Base-by-base conservation (phyloP, 805 yeast genomes). In the Ogataea salicorniae region DNA sequence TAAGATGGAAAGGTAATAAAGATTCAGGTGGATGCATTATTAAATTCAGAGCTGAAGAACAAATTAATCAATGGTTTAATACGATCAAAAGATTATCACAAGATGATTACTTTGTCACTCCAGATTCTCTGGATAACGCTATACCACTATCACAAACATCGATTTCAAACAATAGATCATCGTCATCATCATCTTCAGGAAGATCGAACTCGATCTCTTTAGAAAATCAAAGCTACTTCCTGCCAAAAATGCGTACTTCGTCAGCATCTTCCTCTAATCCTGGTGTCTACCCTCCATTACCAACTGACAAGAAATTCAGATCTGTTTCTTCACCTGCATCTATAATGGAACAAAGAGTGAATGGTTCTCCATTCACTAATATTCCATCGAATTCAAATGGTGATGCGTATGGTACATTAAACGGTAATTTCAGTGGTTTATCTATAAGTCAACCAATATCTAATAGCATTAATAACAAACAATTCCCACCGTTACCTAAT, bases 11-110 rank as follows among this genome's bases (percentile, higher is more conserved):
- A n/a, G 94, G 96, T 8, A 81, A 84, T 45, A 83, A 81, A 58
- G 97, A 91, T 54, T 82, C 87, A 29, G 97, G 96, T 14, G 81
- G 87, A 17, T 90, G 94, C 57, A 79, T 89, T 16, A 75, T 94
- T 61, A 77, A 87, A 47, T 89, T 89, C 66, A 77, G 84, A 51
- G 84, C 84, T 44, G 97, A 91, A 59, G 98, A 94, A 63, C 74
- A 75, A 16, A 74, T 95, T 53, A 77, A 76, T 48, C 92, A 84
- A 63, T 94, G 98, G 98, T 88, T 80, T 49, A 63, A 71, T 2
- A 78, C 89, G 51, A 72, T 86, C 52, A 76, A 82, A 49, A 67
- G 63, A 41, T 64, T 81, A 45, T 75, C 68, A 3, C 46, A 55
- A 3, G 63, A 56, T 20, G 50, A 62, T 17, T 67, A 64, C 40